Evolutionary conservation across 2,329 filamentous ascomycete genomes (phyloP).

Genomic region (Calycina herbarum): DNA sequence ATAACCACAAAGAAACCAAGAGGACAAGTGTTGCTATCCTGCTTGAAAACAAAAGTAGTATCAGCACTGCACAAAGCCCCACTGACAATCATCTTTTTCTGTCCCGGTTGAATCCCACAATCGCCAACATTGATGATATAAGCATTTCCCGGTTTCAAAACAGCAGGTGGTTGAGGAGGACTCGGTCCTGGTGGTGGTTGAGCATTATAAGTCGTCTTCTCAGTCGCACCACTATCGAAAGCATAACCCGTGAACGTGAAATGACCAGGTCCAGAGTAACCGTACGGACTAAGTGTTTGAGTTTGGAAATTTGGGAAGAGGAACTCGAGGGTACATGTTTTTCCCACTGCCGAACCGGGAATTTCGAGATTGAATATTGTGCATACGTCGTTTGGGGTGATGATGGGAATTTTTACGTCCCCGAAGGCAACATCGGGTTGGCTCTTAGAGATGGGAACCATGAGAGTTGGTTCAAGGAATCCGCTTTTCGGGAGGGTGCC

Average conservation of each 20-base stretch:
- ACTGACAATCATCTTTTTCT: constrained; percentile 18
- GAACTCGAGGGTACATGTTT: constrained; percentile 25
- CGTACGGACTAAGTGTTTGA: constrained; percentile 9
- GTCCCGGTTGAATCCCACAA: constrained; percentile 10
- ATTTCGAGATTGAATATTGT: constrained; percentile 25
- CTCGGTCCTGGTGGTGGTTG: constrained; percentile 23
- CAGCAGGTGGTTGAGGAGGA: constrained; percentile 19
- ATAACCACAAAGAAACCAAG: constrained; percentile 42
- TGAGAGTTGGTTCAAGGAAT: constrained; percentile 16
- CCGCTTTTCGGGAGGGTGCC: constrained; percentile 13
- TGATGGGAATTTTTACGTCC: constrained; percentile 10
- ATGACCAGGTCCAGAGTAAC: constrained; percentile 16
- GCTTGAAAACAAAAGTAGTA: constrained; percentile 16
- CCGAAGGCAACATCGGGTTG: constrained; percentile 19
- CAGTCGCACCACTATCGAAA: constrained; percentile 19
- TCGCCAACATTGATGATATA: constrained; percentile 19
- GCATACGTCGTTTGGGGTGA: constrained; percentile 25
- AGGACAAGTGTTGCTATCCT: constrained; percentile 18
- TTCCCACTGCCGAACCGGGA: constrained; percentile 18
- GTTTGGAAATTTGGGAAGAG: constrained; percentile 16
- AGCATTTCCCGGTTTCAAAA: constrained; percentile 21
- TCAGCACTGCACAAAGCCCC: constrained; percentile 22
- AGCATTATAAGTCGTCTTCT: constrained; percentile 21
- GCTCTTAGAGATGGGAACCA: constrained; percentile 17
- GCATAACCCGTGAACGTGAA: constrained; percentile 27